Base-by-base conservation (phyloP, 179 eudicot genomes). In the Patellifolia procumbens region DNA sequence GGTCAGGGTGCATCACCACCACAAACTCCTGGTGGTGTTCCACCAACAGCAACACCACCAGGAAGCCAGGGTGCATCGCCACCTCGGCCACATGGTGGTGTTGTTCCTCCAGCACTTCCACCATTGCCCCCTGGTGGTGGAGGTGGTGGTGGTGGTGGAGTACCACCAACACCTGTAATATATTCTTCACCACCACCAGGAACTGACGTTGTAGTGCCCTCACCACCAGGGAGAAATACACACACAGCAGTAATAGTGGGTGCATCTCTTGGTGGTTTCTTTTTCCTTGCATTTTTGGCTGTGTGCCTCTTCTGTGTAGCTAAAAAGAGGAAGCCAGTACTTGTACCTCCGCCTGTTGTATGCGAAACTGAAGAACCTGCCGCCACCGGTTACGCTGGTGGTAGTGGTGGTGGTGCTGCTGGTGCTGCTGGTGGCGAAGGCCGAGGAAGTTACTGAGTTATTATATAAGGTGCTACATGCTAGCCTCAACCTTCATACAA, bases 241-340 rank as follows among this genome's bases (percentile, higher is more conserved):
- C 64, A 52, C 28, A 65, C 32, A 0, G 61, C 31, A 6, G 37
- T 75, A 24, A 29, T 51, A 37, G 78, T 75, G 12, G 59, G 51
- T 34, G 78, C 52, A 53, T 75, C 78, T 3, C 2, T 75, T 0
- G 78, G 72, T 2, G 78, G 78, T 3, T 1, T 75, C 28, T 75
- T 75, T 42, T 75, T 75, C 78, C 78, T 75, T 24, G 78, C 78
- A 0, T 53, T 75, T 43, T 24, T 75, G 42, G 73, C 72, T 1
- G 64, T 37, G 12, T 75, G 78, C 35, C 52, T 66, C 7, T 75
- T 66, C 26, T 75, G 78, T 35, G 28, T 75, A 0, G 72, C 64
- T 37, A 75, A 75, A 65, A 65, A 28, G 22, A 75, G 35, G 62
- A 66, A 53, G 55, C 28, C 72, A 1, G 37, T 66, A 37, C 19